These are phyloP conservation scores for Kazachstania bromeliacearum DNA, from an alignment of 805 yeast species.

Conservation along the genomic window DNA sequence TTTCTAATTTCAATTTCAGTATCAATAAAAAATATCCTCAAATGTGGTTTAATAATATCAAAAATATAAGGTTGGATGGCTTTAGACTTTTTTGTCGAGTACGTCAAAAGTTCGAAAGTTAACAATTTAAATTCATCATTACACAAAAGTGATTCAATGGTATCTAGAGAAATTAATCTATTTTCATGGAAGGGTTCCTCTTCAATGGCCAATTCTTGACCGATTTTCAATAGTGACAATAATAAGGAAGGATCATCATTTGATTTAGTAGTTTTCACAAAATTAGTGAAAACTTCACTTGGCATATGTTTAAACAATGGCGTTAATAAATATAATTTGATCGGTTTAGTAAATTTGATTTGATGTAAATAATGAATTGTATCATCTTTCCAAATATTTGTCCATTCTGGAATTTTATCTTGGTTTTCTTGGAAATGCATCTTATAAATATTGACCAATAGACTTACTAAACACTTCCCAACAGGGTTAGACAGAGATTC, in stretches of 20 bases:
- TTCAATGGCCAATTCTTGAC: conserved; percentile 48
- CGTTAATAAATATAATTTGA: conserved; percentile 55
- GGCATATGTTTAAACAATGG: conserved; percentile 44
- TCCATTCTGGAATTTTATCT: conserved; percentile 32
- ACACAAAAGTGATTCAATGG: conserved; percentile 34
- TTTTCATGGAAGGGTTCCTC: conserved; percentile 40
- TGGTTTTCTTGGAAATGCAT: conserved; percentile 18
- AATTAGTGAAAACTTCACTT: conserved; percentile 32
- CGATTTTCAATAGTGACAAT: conserved; percentile 51
- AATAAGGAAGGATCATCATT: conserved; percentile 31
- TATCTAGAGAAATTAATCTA: conserved; percentile 27
- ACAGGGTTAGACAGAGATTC: conserved; percentile 58
- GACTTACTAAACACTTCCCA: conserved; percentile 44
- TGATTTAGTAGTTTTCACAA: conserved; percentile 24
- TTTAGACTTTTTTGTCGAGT: conserved; percentile 51
- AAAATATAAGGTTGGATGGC: conserved; percentile 42
- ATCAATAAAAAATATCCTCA: conserved; percentile 52
- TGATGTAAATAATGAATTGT: conserved; percentile 31
- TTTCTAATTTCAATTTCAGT: conserved; percentile 59
- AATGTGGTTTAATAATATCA: conserved; percentile 34
- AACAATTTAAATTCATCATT: conserved; percentile 39
- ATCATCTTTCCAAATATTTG: conserved; percentile 40
- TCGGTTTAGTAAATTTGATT: conserved; percentile 33
- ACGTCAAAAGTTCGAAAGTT: conserved; percentile 51
- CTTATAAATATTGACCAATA: conserved; percentile 31